These are phyloP conservation scores for Trichosanthes truncata DNA, from an alignment of 306 rosid genomes.

Conservation along the genomic window DNA sequence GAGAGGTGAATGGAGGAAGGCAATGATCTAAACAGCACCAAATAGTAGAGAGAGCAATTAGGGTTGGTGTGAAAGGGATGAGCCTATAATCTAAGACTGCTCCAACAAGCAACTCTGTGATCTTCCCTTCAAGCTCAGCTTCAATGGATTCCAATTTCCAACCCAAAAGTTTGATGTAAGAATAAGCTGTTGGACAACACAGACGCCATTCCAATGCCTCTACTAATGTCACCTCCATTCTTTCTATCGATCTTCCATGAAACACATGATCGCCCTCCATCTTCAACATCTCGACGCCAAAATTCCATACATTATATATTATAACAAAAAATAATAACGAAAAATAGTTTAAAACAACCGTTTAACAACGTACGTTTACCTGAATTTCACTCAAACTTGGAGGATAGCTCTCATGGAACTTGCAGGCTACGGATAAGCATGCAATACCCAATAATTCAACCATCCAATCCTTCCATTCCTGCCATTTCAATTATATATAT, in stretches of 20 bases:
- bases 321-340: no score
- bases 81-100: slow-evolving; percentile 26
- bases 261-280: slow-evolving; percentile 29
- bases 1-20: slow-evolving; percentile 5
- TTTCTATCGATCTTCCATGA: slow-evolving; percentile 18
- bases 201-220: slow-evolving; percentile 39
- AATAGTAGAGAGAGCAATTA: slow-evolving; percentile 31
- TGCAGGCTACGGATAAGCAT: slow-evolving; percentile 45
- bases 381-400: slow-evolving; percentile 31
- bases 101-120: slow-evolving; percentile 21
- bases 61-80: slow-evolving; percentile 32
- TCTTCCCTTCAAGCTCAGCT: slow-evolving; percentile 14
- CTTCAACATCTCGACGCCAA: slow-evolving; percentile 12
- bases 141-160: slow-evolving; percentile 15
- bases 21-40: slow-evolving; percentile 17
- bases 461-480: slow-evolving; percentile 47
- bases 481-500: neutral
- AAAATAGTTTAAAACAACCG: no score
- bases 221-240: slow-evolving; percentile 37
- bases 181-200: slow-evolving; percentile 27
- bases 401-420: slow-evolving; percentile 32
- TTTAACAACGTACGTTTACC: no score
- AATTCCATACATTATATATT: no score
- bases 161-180: slow-evolving; percentile 19
- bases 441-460: slow-evolving; percentile 38